A percentile compares a stretch with the other conserved stretches of the same genome.
Evolutionary conservation across 108 stramenopile species (phyloP).

Genomic region (Epithemia pelagica): DNA sequence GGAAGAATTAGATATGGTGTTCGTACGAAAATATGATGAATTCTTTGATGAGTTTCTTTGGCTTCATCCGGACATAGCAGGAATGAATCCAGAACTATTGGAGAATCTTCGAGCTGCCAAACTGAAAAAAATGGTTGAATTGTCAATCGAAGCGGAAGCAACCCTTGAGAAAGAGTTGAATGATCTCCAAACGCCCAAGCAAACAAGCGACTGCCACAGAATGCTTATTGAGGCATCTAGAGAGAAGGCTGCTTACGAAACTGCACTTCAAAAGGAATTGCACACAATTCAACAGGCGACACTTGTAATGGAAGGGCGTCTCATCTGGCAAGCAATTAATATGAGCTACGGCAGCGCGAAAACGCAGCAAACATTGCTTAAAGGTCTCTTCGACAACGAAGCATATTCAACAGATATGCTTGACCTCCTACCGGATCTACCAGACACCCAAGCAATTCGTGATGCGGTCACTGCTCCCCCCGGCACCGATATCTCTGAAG

Average conservation of each 20-base stretch:
- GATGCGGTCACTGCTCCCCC: constrained; percentile 4
- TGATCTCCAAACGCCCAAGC: neutral
- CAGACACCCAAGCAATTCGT: constrained; percentile 2
- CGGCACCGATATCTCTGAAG: neutral
- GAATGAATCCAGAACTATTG: constrained; percentile 25
- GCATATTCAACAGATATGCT: neutral
- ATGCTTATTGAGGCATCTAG: constrained; percentile 23
- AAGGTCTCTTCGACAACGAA: neutral
- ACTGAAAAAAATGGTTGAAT: constrained; percentile 29
- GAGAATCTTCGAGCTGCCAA: constrained; percentile 34
- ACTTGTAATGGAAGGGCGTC: constrained; percentile 9
- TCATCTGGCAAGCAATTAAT: constrained; percentile 21
- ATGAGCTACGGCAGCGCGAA: neutral
- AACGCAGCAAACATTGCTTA: neutral
- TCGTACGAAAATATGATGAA: constrained; percentile 35
- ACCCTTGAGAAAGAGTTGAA: constrained; percentile 15
- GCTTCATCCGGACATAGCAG: constrained; percentile 21
- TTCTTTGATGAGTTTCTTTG: constrained; percentile 34
- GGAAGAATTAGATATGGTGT: constrained; percentile 29
- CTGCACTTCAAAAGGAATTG: constrained; percentile 24
- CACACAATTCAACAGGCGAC: constrained; percentile 11
- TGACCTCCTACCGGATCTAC: neutral
- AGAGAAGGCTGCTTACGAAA: constrained; percentile 38
- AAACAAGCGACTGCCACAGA: neutral
- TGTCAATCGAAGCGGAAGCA: constrained; percentile 14